Percentiles rank a stretch among this genome's conserved stretches.
Conservation (phyloP, 331 rosid genomes). For the Acacia concinna region DNA sequence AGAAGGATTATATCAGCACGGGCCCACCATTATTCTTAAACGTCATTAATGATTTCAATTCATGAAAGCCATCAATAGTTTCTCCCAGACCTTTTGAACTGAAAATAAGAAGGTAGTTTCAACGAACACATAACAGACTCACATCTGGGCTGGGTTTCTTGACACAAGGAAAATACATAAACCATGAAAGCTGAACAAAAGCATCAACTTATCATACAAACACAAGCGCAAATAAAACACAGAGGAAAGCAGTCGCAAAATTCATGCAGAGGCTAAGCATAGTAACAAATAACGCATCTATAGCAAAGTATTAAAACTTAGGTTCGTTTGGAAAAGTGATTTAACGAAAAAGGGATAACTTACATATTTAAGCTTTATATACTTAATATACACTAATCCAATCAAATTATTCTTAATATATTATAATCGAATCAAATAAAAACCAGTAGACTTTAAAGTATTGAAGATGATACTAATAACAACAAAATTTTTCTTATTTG, state of each 20-base stretch:
- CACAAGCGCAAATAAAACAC: background rate
- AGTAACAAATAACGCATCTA: background rate
- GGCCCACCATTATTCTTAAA: constrained; percentile 25
- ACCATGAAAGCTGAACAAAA: background rate
- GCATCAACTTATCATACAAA: constrained; percentile 5
- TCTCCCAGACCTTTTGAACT: background rate
- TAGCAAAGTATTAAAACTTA: background rate
- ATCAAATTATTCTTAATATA: background rate
- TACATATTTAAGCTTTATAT: too few species aligned
- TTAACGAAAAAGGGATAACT: background rate
- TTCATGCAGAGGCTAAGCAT: background rate
- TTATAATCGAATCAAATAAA: background rate
- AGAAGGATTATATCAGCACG: constrained; percentile 17
- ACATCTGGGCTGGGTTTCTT: background rate
- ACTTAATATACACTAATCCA: background rate
- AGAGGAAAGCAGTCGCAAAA: background rate
- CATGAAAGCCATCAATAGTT: background rate
- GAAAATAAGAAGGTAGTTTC: background rate
- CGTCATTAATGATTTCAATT: background rate
- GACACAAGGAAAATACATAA: background rate
- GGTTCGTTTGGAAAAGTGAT: background rate
- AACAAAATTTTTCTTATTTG: background rate
- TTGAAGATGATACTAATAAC: background rate
- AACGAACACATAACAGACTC: background rate
- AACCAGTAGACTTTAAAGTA: background rate